Conservation (phyloP, 2,329 filamentous ascomycete genomes). For the Xylariomycetidae sp. region DNA sequence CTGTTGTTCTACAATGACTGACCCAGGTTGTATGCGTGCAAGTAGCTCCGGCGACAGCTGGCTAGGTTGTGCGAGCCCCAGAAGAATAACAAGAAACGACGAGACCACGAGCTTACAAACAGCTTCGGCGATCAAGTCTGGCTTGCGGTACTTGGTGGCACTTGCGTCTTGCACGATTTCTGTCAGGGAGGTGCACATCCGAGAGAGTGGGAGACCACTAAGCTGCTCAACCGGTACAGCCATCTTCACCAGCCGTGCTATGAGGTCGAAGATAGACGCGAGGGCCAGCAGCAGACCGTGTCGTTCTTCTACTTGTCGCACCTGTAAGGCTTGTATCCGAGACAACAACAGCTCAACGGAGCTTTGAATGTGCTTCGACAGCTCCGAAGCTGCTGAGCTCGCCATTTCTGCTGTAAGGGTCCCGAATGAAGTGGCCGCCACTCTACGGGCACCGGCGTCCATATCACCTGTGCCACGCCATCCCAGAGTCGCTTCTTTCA, state of each 20-base stretch:
- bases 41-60: constrained; percentile 4
- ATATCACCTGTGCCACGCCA: constrained; percentile 87
- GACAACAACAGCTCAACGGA: constrained; percentile 37
- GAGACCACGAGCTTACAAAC: constrained; percentile 53
- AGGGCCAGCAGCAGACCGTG: constrained; percentile 61
- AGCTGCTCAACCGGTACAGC: too few species aligned
- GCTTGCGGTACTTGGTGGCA: constrained; percentile 45
- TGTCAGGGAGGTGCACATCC: constrained; percentile 24
- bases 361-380: constrained; percentile 23
- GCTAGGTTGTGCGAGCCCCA: constrained; percentile 19
- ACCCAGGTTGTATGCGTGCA: constrained; percentile 22
- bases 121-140: constrained; percentile 60
- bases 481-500: constrained; percentile 65
- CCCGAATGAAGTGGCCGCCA: constrained; percentile 66
- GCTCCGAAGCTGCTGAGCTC: constrained; percentile 11
- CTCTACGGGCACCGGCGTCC: constrained; percentile 66
- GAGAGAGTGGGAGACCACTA: too few species aligned
- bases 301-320: constrained; percentile 60
- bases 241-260: too few species aligned
- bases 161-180: constrained; percentile 36
- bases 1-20: constrained; percentile 13
- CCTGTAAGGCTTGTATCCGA: constrained; percentile 40
- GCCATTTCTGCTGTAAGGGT: constrained; percentile 41
- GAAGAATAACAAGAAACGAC: constrained; percentile 40
- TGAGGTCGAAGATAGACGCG: constrained; percentile 48